Conservation (phyloP, 306 rosid species). For the Dryas alaskensis region DNA sequence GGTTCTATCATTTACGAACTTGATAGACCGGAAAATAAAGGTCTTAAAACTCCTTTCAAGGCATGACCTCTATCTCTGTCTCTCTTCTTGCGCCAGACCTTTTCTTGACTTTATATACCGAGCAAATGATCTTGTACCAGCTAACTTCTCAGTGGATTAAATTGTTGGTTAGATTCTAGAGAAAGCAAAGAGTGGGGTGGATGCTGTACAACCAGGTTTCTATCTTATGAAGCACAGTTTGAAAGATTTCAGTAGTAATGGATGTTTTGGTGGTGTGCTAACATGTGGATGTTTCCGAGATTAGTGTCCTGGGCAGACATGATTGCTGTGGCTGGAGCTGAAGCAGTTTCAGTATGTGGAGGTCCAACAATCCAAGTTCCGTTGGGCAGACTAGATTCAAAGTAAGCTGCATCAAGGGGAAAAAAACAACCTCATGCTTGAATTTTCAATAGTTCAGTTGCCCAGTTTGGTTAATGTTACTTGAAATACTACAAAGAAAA, state of each 20-base stretch:
- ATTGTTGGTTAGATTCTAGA: conserved; percentile 58
- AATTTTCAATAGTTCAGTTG: conserved; percentile 1
- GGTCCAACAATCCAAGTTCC: conserved; percentile 77
- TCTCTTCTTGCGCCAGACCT: neutral
- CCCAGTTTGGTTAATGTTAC: neutral
- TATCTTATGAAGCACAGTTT: conserved; percentile 26
- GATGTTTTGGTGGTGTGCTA: conserved; percentile 27
- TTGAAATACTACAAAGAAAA: neutral
- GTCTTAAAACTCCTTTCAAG: conserved; percentile 75
- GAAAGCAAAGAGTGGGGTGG: conserved; percentile 79
- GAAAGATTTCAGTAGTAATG: conserved; percentile 19
- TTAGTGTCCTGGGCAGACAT: conserved; percentile 92
- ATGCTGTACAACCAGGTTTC: conserved; percentile 68
- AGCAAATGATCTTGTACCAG: conserved; percentile 18
- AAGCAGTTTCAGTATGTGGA: conserved; percentile 86
- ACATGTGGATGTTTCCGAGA: conserved; percentile 32
- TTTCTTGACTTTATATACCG: neutral
- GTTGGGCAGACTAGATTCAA: conserved; percentile 74
- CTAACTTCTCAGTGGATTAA: conserved; percentile 31
- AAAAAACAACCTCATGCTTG: conserved; percentile 6
- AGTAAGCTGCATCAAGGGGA: conserved; percentile 47
- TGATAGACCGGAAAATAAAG: conserved; percentile 82
- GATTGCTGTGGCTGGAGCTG: conserved; percentile 94
- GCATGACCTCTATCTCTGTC: conserved; percentile 41
- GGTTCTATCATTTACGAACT: conserved; percentile 84